Evolutionary conservation across 306 rosid species (phyloP), one percentile per base, ranked within the genome.

Genomic region (Prinsepia uniflora): DNA sequence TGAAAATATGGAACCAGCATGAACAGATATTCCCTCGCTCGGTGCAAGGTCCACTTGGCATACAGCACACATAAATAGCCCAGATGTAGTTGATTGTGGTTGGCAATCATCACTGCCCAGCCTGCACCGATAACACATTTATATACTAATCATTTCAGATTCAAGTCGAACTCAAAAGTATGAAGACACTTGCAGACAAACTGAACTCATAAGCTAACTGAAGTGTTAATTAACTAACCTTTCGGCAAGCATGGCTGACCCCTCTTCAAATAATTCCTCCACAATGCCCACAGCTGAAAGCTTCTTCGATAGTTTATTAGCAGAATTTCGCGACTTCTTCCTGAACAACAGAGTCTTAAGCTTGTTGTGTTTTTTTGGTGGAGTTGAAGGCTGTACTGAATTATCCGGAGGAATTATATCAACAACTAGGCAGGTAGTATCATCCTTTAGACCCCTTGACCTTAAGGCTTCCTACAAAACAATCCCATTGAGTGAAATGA

Each of bases 181-280:
- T 8, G 36, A 24, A 14, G 24, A 44, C 22, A 8, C 44, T 70
- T 22, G 22, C 7, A 8, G 5, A 53, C 30, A 41, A 12, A 41
- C 49, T 13, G 72, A 18, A 65, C 7, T 14, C 0, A 43, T 64
- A 30, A 19, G 18, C 49, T 5, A 41, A 63, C 17, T 6, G 42
- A 65, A 65, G 47, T 10, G 49, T 6, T 10, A 69, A 40, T 41
- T 19, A 41, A 36, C 74, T 68, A 48, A 93, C 98, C 98, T 90
- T 84, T 93, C 98, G 64, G 98, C 98, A 73, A 93, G 96, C 98
- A 93, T 88, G 8, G 98, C 98, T 1, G 98, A 93, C 72, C 98
- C 97, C 76, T 93, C 98, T 86, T 93, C 98, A 46, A 93, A 93
- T 44, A 93, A 76, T 74, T 93, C 98, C 76, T 93, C 98, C 65